These are phyloP conservation scores for Scytalidium lignicola DNA, from an alignment of 2,329 filamentous ascomycete species.

Conservation along the genomic window DNA sequence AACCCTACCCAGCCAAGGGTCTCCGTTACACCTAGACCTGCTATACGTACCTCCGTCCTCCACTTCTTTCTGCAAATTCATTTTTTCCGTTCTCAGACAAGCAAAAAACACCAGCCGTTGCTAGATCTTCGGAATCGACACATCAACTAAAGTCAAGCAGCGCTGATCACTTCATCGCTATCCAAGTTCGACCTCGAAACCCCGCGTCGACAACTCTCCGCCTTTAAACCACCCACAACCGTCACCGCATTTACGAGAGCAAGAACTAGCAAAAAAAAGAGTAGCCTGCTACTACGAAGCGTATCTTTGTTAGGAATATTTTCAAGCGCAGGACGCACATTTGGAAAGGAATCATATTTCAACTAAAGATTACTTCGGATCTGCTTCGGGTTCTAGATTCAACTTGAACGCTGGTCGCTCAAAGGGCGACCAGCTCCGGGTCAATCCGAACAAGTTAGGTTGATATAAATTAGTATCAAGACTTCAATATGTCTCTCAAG, in stretches of 20 bases:
- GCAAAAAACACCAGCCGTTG: not conserved
- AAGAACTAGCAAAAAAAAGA: not conserved
- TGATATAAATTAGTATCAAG: conserved; percentile 5
- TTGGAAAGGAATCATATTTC: not conserved
- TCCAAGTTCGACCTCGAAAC: not conserved
- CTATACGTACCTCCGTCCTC: not conserved
- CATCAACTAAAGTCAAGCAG: not conserved
- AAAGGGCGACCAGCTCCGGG: conserved; percentile 11
- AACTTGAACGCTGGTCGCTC: conserved; percentile 15
- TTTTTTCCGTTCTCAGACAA: not conserved
- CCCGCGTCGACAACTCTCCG: not conserved
- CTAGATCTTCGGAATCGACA: not conserved
- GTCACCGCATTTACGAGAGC: not conserved
- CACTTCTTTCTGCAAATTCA: not conserved
- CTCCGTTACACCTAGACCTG: not conserved
- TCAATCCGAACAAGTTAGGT: conserved; percentile 1
- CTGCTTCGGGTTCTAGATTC: not conserved
- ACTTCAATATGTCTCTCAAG: conserved; percentile 35
- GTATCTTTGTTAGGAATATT: not conserved
- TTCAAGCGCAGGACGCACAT: too few species aligned
- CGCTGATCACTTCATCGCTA: not conserved
- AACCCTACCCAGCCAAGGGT: not conserved
- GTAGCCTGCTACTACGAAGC: not conserved
- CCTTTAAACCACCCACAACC: not conserved
- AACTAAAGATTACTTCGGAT: not conserved